Conservation (phyloP, 352 stramenopile genomes). For the Phytophthora idaei region DNA sequence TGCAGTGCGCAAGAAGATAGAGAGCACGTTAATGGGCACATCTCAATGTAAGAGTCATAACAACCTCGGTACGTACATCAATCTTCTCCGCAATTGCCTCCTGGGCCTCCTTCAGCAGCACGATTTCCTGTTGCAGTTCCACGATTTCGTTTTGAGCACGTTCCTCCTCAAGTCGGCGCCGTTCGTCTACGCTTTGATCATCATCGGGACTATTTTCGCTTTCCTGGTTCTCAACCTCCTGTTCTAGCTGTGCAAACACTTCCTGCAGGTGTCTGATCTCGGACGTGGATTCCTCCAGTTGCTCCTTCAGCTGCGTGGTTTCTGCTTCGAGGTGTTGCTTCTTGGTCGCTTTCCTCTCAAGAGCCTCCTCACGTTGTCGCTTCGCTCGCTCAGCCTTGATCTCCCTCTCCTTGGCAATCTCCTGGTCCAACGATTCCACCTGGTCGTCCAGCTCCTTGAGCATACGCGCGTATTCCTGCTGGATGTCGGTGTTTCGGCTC, state of each 20-base stretch:
- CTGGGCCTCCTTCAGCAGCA: conserved; percentile 56
- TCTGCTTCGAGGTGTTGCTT: conserved; percentile 40
- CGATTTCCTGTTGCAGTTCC: conserved; percentile 65
- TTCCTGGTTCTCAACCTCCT: conserved; percentile 34
- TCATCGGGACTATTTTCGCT: conserved; percentile 26
- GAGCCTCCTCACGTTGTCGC: conserved; percentile 36
- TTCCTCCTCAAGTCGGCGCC: conserved; percentile 39
- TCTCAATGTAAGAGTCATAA: neutral
- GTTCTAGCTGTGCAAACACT: conserved; percentile 51
- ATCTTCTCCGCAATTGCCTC: conserved; percentile 55
- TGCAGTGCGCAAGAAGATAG: conserved; percentile 13
- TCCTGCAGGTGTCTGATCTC: conserved; percentile 62
- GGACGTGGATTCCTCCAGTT: conserved; percentile 50
- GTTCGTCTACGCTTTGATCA: conserved; percentile 41
- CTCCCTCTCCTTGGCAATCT: conserved; percentile 51
- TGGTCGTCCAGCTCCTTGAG: conserved; percentile 77
- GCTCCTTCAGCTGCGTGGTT: conserved; percentile 37
- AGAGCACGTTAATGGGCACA: neutral
- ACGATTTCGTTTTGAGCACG: conserved; percentile 52
- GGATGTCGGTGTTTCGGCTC: conserved; percentile 74
- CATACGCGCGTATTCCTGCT: conserved; percentile 80
- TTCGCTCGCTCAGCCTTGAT: conserved; percentile 36
- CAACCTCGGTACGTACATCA: conserved; percentile 36
- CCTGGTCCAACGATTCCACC: conserved; percentile 48
- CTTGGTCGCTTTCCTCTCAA: conserved; percentile 35